Evolutionary conservation across 2,329 filamentous ascomycete species (phyloP).

Genomic region (Microdochium paspali): DNA sequence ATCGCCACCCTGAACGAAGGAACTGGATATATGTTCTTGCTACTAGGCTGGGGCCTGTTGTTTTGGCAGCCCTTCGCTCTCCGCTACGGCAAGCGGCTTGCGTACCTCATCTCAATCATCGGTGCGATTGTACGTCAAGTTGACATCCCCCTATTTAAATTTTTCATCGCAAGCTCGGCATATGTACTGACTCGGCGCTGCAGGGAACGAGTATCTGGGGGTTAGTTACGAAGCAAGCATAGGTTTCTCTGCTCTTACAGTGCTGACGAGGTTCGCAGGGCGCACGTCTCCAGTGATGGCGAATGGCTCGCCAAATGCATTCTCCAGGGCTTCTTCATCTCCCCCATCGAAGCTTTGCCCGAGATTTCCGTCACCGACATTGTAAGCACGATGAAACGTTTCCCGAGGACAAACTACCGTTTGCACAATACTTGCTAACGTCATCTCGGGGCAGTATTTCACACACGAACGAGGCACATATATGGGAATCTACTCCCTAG

Average conservation of each 20-base stretch:
- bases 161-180: not conserved
- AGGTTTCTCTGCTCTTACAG: constrained; percentile 13
- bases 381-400: constrained; percentile 8
- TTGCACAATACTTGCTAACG: constrained; percentile 4
- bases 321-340: constrained; percentile 30
- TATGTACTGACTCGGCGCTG: not conserved
- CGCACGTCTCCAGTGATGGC: constrained; percentile 25
- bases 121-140: constrained; percentile 17
- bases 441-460: constrained; percentile 6
- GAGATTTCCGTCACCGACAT: constrained; percentile 33
- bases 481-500: constrained; percentile 30
- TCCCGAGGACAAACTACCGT: constrained; percentile 4
- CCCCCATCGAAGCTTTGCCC: constrained; percentile 35
- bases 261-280: constrained; percentile 23
- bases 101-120: constrained; percentile 25
- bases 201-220: constrained; percentile 15
- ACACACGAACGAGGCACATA: constrained; percentile 33
- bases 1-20: constrained; percentile 17
- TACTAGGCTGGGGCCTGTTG: constrained; percentile 33
- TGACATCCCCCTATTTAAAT: too few relatives aligned
- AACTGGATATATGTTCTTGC: constrained; percentile 23
- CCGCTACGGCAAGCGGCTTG: constrained; percentile 31
- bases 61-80: constrained; percentile 38
- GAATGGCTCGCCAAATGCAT: constrained; percentile 36
- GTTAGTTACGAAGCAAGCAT: constrained; percentile 6